Conservation (phyloP, 306 rosid species). For the Vigna nakashimae region DNA sequence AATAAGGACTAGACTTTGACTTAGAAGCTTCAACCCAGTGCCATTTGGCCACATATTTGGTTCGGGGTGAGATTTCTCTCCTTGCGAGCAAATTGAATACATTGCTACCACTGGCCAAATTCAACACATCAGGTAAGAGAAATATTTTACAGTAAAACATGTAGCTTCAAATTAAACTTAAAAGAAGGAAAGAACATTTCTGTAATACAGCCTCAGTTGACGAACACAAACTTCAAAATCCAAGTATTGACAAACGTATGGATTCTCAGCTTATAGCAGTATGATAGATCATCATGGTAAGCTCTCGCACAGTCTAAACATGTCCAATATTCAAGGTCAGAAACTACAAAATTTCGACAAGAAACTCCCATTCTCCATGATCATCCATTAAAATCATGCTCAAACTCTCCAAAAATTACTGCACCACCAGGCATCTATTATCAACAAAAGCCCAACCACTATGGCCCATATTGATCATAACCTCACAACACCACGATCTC, state of each 20-base stretch:
- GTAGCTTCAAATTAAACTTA: not conserved
- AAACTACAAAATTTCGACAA: conserved; percentile 18
- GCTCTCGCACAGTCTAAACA: not conserved
- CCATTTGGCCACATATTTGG: conserved; percentile 56
- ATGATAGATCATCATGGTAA: not conserved
- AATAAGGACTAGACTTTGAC: conserved; percentile 43
- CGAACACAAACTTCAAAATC: conserved; percentile 6
- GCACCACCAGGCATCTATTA: not conserved
- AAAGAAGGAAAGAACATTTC: not conserved
- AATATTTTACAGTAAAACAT: conserved; percentile 20
- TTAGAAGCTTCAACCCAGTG: conserved; percentile 59
- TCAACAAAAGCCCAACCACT: not conserved
- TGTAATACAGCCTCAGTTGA: conserved; percentile 6
- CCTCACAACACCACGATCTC: conserved; percentile 31
- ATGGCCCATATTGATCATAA: conserved; percentile 8
- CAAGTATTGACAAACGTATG: conserved; percentile 3
- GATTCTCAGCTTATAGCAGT: conserved; percentile 11
- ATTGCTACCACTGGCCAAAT: conserved; percentile 59
- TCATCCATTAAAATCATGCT: conserved; percentile 34
- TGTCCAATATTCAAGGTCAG: conserved; percentile 1
- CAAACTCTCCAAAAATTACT: not conserved
- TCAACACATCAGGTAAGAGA: conserved; percentile 39
- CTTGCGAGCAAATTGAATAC: conserved; percentile 58
- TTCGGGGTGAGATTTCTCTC: conserved; percentile 61
- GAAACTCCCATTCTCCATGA: conserved; percentile 1